phyloP scores from a whole-genome alignment of 1,284 basidiomycete genomes.

The Phellopilus nigrolimitatus region DNA sequence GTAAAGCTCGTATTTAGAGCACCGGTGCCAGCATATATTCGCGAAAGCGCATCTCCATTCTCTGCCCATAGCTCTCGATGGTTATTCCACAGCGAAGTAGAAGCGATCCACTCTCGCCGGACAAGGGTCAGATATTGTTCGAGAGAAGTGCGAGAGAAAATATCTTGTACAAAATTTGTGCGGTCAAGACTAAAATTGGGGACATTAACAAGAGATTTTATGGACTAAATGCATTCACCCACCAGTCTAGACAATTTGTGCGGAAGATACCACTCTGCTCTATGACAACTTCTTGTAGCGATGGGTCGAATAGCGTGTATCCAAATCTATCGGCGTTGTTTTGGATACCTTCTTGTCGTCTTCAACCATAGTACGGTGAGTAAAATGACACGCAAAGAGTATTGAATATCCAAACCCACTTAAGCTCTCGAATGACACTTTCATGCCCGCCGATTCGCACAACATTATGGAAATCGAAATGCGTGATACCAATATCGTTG shows the following conservation, averaged over 20 bases:
- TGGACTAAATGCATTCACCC: constrained; percentile 23
- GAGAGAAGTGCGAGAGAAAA: constrained; percentile 74
- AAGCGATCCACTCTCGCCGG: constrained; percentile 70
- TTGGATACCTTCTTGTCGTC: constrained; percentile 55
- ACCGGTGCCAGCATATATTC: constrained; percentile 96
- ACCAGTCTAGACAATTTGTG: constrained; percentile 97
- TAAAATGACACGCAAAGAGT: constrained; percentile 7
- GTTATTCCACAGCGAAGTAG: constrained; percentile 71
- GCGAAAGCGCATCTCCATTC: constrained; percentile 86
- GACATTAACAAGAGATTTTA: constrained; percentile 12
- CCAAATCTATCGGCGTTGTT: constrained; percentile 78
- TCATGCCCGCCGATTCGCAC: constrained; percentile 88
- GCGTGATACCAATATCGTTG: constrained; percentile 67
- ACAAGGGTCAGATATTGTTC: constrained; percentile 70
- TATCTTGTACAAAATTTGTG: constrained; percentile 97
- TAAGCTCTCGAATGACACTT: constrained; percentile 72
- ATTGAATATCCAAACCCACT: constrained; percentile 34
- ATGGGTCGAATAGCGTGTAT: constrained; percentile 75
- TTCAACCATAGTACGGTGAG: constrained; percentile 25
- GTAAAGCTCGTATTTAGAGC: constrained; percentile 96
- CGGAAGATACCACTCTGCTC: constrained; percentile 89
- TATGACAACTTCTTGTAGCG: constrained; percentile 65
- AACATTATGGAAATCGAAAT: constrained; percentile 92
- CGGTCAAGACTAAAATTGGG: constrained; percentile 71
- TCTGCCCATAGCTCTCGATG: constrained; percentile 97